Base-by-base conservation (phyloP, 176 grass and related monocot genomes). In the Oryza officinalis region DNA sequence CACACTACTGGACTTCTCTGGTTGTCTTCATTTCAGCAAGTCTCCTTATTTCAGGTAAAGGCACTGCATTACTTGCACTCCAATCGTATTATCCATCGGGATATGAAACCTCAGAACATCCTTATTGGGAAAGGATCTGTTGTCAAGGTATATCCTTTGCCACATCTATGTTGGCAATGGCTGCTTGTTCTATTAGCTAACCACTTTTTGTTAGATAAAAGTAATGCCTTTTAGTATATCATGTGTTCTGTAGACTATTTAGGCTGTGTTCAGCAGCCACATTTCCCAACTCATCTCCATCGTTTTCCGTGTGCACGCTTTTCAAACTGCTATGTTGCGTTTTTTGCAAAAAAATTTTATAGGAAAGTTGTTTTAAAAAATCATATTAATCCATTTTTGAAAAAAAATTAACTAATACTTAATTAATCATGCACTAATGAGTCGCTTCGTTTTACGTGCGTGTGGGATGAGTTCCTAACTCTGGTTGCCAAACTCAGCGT, bases 91-190 rank as follows among this genome's bases (percentile, higher is more conserved):
- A 96, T 98, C 54, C 96, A 98, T 78, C 85, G 93, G 43, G 96
- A 96, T 86, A 98, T 98, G 96, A 98, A 98, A 85, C 96, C 96
- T 49, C 91, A 98, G 85, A 98, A 98, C 80, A 98, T 98, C 45
- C 93, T 95, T 87, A 98, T 96, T 26, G 93, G 96, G 30, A 90
- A 94, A 82, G 93, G 93, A 75, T 95, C 93, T 85, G 78, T 95
- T 90, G 91, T 98, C 25, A 98, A 95, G 93, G 96, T 98, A 91
- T 22, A 25, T 52, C 85, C 52, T 71, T 5, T 83, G 50, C 27
- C 37, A 46, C 67, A 44, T 63, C 25, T 18, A 30, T 14, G 22
- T 33, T 20, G 12, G 22, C 20, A 67, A 54, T 75, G 27, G n/a
- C 3, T 85, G 47, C 3, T 69, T 33, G 14, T 22, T 8, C 31